These are phyloP conservation scores for Trametes cinnabarina DNA, from an alignment of 768 basidiomycete species.

Conservation along the genomic window DNA sequence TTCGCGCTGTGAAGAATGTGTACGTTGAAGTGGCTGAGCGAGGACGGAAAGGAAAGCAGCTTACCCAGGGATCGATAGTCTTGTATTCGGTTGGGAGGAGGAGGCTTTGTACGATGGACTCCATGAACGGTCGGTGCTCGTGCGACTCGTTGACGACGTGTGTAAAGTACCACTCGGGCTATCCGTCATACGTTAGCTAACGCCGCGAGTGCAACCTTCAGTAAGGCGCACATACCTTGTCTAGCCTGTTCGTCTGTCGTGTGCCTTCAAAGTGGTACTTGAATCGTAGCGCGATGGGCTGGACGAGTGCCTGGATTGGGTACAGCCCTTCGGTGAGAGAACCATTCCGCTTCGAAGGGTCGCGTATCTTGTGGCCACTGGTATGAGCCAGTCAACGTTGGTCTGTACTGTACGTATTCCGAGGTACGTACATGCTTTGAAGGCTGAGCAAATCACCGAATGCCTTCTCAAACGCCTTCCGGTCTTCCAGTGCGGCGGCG, in stretches of 20 bases:
- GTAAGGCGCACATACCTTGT: constrained; percentile 74
- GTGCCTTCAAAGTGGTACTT: constrained; percentile 92
- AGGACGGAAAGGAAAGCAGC: constrained; percentile 17
- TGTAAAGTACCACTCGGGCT: constrained; percentile 98
- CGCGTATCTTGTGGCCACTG: constrained; percentile 55
- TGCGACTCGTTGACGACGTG: constrained; percentile 85
- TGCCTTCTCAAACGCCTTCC: constrained; percentile 67
- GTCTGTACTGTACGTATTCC: no score
- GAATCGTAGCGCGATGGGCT: constrained; percentile 83
- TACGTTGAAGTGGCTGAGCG: not conserved
- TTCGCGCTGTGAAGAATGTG: constrained; percentile 55
- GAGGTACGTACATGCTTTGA: constrained; percentile 67
- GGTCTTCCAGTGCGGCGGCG: constrained; percentile 45
- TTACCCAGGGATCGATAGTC: constrained; percentile 73
- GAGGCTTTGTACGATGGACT: constrained; percentile 67
- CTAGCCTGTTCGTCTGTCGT: constrained; percentile 84
- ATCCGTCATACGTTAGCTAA: not conserved
- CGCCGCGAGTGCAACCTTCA: not conserved
- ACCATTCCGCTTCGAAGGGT: constrained; percentile 15
- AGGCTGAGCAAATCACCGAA: constrained; percentile 76
- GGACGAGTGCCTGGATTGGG: constrained; percentile 79
- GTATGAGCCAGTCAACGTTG: not conserved
- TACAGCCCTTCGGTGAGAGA: constrained; percentile 64
- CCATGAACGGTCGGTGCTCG: constrained; percentile 82
- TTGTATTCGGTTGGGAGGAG: constrained; percentile 61